Evolutionary conservation across 306 rosid species (phyloP).

Genomic region (Spatholobus suberectus): DNA sequence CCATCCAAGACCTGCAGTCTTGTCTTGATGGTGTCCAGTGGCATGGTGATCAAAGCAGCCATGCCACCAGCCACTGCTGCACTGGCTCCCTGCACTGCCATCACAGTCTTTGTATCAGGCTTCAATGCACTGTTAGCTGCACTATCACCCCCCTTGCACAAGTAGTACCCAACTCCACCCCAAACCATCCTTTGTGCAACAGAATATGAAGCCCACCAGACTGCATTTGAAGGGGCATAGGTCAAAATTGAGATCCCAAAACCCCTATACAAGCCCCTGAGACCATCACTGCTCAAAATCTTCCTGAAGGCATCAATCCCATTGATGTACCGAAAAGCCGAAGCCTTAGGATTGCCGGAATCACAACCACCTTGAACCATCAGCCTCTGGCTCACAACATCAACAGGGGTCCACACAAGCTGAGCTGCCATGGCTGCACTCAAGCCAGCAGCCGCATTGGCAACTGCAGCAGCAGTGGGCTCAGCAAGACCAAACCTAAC

Average conservation of each 20-base stretch:
- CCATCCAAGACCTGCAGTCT: slow-evolving; percentile 87
- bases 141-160: slow-evolving; percentile 46
- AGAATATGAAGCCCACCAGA: slow-evolving; percentile 96
- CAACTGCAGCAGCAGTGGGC: slow-evolving; percentile 69
- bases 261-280: slow-evolving; percentile 67
- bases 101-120: slow-evolving; percentile 72
- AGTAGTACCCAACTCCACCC: slow-evolving; percentile 72
- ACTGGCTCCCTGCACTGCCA: slow-evolving; percentile 91
- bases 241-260: slow-evolving; percentile 73
- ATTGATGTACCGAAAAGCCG: slow-evolving; percentile 54
- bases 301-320: slow-evolving; percentile 86
- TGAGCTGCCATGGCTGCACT: slow-evolving; percentile 88
- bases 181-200: slow-evolving; percentile 78
- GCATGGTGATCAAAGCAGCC: slow-evolving; percentile 90
- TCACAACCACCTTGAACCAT: slow-evolving; percentile 70
- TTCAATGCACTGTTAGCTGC: slow-evolving; percentile 39
- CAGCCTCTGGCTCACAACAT: slow-evolving; percentile 59
- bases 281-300: slow-evolving; percentile 70
- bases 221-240: slow-evolving; percentile 85
- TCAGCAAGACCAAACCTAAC: slow-evolving; percentile 74
- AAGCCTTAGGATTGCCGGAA: slow-evolving; percentile 49
- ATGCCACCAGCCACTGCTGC: slow-evolving; percentile 94
- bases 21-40: slow-evolving; percentile 85
- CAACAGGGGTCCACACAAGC: slow-evolving; percentile 89
- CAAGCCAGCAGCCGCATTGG: slow-evolving; percentile 81